Evolutionary conservation across 306 rosid species (phyloP).

Genomic region (Cucurbita pepo): DNA sequence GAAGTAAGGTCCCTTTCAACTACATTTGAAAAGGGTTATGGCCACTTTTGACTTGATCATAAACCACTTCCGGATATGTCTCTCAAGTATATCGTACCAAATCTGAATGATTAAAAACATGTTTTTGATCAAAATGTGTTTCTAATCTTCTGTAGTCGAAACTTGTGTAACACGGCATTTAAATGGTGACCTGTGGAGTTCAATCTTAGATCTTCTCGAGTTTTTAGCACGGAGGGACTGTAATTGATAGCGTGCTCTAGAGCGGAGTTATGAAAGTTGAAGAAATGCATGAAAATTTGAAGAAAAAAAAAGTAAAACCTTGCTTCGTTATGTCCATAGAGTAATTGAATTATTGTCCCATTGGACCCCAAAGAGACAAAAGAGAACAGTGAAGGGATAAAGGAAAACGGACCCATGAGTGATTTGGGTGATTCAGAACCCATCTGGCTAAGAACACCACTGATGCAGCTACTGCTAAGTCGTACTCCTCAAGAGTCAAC

Average conservation of each 20-base stretch:
- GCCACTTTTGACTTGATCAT: no score
- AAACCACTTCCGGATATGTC: no score
- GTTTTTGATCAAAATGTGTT: neutral
- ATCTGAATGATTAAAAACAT: no score
- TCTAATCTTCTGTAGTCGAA: conserved; percentile 50
- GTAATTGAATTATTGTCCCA: neutral
- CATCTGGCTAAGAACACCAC: conserved; percentile 88
- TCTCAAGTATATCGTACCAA: no score
- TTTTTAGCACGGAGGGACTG: conserved; percentile 52
- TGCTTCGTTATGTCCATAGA: neutral
- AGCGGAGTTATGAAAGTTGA: conserved; percentile 41
- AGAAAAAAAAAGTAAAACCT: neutral
- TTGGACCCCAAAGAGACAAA: neutral
- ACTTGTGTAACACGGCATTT: conserved; percentile 43
- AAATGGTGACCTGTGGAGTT: conserved; percentile 46
- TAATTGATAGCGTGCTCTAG: conserved; percentile 52
- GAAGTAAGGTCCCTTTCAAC: neutral
- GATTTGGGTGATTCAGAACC: conserved; percentile 53
- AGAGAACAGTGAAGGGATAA: neutral
- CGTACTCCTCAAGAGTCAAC: conserved; percentile 60
- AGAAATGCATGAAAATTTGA: neutral
- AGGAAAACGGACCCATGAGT: conserved; percentile 50
- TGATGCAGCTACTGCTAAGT: conserved; percentile 70
- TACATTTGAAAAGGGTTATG: no score
- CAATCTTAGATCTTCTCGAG: conserved; percentile 48